Evolutionary conservation across 805 yeast genomes (phyloP).

Genomic region (Kodamaea leandrae): DNA sequence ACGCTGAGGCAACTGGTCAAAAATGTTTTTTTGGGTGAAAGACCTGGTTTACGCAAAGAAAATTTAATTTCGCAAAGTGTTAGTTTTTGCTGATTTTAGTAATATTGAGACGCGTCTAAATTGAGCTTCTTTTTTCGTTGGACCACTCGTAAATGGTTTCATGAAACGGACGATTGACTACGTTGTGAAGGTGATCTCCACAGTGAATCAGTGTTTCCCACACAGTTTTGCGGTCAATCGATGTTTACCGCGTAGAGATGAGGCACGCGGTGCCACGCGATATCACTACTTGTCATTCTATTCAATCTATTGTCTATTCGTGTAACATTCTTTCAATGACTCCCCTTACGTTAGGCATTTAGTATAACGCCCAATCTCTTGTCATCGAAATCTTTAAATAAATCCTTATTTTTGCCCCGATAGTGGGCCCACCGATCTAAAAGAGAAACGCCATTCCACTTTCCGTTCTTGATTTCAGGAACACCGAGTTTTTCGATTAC

Average conservation of each 20-base stretch:
- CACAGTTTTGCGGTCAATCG: neutral
- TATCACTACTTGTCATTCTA: neutral
- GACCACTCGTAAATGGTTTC: no score
- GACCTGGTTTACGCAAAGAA: neutral
- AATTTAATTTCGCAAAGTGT: neutral
- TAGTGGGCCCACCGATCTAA: constrained; percentile 46
- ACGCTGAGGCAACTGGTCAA: constrained; percentile 1
- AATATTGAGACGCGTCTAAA: constrained; percentile 3
- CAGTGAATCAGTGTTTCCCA: neutral
- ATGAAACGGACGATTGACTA: no score
- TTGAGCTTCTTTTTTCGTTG: neutral
- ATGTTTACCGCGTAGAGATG: no score
- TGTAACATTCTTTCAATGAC: neutral
- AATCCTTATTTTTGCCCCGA: constrained; percentile 16
- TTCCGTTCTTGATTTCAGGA: constrained; percentile 24
- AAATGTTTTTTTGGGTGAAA: constrained; percentile 3
- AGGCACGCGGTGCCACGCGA: no score
- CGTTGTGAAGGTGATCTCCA: no score
- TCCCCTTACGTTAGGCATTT: neutral
- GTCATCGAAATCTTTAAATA: constrained; percentile 5
- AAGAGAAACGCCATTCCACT: constrained; percentile 62
- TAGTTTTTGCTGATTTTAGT: constrained; percentile 3
- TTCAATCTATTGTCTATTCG: neutral
- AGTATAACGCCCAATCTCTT: neutral
- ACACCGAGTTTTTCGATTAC: constrained; percentile 81